phyloP scores from a whole-genome alignment of 2,329 filamentous ascomycete species.

The Tolypocladium ovalisporum region DNA sequence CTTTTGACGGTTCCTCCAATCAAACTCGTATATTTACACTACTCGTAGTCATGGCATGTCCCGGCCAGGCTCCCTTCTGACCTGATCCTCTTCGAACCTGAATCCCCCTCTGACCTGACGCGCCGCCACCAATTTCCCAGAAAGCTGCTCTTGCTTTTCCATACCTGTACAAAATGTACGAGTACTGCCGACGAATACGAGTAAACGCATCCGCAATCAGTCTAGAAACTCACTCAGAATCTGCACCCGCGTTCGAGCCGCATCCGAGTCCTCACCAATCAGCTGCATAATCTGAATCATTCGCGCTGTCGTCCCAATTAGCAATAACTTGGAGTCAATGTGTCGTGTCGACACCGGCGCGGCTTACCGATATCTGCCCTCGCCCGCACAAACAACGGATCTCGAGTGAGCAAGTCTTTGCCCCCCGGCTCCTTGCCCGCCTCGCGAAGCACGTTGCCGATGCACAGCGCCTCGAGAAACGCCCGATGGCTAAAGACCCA shows the following conservation, averaged over 20 bases:
- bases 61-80: no score
- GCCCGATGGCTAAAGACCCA: conserved; percentile 78
- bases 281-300: conserved; percentile 55
- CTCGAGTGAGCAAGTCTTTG: conserved; percentile 34
- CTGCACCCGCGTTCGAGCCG: conserved; percentile 47
- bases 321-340: background rate
- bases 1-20: background rate
- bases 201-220: background rate
- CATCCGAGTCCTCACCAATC: conserved; percentile 48
- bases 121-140: background rate
- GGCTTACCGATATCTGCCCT: conserved; percentile 49
- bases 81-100: background rate
- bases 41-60: no score
- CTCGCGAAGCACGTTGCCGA: conserved; percentile 48
- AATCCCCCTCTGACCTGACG: background rate
- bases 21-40: background rate
- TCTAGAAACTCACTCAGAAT: conserved; percentile 45
- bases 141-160: background rate
- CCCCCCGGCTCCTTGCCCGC: conserved; percentile 33
- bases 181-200: no score
- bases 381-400: conserved; percentile 49
- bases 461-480: conserved; percentile 65
- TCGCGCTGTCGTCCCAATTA: conserved; percentile 27
- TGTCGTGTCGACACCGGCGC: background rate
- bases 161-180: no score